These are phyloP conservation scores for Pistacia atlantica DNA, from an alignment of 345 rosid species.

Conservation along the genomic window DNA sequence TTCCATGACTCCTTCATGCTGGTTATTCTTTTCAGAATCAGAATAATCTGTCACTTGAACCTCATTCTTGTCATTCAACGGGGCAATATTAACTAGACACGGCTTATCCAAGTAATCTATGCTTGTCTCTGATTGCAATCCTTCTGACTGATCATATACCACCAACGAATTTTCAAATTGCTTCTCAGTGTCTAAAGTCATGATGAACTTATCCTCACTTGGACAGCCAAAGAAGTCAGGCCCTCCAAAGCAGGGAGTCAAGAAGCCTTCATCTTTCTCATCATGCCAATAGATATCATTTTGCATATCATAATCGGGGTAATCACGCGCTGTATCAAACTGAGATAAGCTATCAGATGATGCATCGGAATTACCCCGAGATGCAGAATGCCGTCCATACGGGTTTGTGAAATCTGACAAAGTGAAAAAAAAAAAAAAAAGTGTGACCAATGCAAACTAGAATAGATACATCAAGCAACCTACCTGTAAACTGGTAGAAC, in stretches of 20 bases:
- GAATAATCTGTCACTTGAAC: slow-evolving; percentile 25
- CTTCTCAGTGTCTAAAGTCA: slow-evolving; percentile 40
- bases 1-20: slow-evolving; percentile 18
- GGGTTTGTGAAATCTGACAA: slow-evolving; percentile 85
- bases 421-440: slow-evolving; percentile 1
- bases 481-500: background rate
- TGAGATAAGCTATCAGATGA: slow-evolving; percentile 78
- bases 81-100: slow-evolving; percentile 33
- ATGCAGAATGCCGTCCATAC: slow-evolving; percentile 69
- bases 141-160: slow-evolving; percentile 42
- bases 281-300: slow-evolving; percentile 59
- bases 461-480: background rate
- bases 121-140: slow-evolving; percentile 40
- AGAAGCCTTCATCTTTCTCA: slow-evolving; percentile 68
- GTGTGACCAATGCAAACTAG: background rate
- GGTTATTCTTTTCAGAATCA: slow-evolving; percentile 30
- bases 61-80: slow-evolving; percentile 23
- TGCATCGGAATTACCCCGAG: slow-evolving; percentile 52
- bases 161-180: slow-evolving; percentile 39
- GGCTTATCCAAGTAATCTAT: slow-evolving; percentile 59
- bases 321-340: slow-evolving; percentile 86
- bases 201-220: slow-evolving; percentile 80
- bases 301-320: slow-evolving; percentile 65
- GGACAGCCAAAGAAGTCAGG: slow-evolving; percentile 61
- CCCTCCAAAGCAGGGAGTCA: slow-evolving; percentile 66